These are phyloP conservation scores for Glycine soja DNA, from an alignment of 306 rosid species.

Conservation along the genomic window DNA sequence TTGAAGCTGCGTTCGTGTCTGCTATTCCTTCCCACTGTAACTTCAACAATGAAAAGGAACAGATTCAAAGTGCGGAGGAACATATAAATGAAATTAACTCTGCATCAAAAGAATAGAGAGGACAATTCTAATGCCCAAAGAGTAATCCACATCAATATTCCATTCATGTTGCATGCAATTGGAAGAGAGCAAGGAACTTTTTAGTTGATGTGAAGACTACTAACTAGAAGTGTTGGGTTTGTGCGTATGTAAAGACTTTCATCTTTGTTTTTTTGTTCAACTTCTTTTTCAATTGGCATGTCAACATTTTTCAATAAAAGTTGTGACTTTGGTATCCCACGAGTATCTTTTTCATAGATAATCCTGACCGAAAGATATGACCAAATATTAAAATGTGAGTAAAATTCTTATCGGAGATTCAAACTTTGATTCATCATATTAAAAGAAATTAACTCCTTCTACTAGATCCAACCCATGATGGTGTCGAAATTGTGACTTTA, in stretches of 20 bases:
- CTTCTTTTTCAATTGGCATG: conserved; percentile 33
- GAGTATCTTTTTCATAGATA: too few species aligned
- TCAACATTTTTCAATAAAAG: conserved; percentile 9
- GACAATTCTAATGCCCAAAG: neutral
- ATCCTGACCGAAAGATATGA: too few species aligned
- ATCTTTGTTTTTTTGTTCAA: conserved; percentile 39
- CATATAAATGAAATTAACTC: conserved; percentile 11
- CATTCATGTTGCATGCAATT: conserved; percentile 33
- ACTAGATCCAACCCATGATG: too few species aligned
- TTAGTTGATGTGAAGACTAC: conserved; percentile 43
- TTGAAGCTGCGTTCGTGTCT: conserved; percentile 42
- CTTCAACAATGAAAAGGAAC: conserved; percentile 35
- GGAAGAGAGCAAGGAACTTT: conserved; percentile 37
- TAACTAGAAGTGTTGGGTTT: conserved; percentile 23
- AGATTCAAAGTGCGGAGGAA: neutral
- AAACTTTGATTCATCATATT: too few species aligned
- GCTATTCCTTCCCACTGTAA: conserved; percentile 39
- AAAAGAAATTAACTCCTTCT: too few species aligned
- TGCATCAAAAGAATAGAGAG: conserved; percentile 44
- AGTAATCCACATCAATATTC: conserved; percentile 56
- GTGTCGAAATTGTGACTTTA: neutral
- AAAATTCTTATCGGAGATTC: too few species aligned
- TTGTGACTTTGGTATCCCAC: neutral
- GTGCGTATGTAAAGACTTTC: conserved; percentile 25
- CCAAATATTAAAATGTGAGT: too few species aligned